phyloP scores from a whole-genome alignment of 495 filamentous ascomycete species.

The Aspergillus indologenus region DNA sequence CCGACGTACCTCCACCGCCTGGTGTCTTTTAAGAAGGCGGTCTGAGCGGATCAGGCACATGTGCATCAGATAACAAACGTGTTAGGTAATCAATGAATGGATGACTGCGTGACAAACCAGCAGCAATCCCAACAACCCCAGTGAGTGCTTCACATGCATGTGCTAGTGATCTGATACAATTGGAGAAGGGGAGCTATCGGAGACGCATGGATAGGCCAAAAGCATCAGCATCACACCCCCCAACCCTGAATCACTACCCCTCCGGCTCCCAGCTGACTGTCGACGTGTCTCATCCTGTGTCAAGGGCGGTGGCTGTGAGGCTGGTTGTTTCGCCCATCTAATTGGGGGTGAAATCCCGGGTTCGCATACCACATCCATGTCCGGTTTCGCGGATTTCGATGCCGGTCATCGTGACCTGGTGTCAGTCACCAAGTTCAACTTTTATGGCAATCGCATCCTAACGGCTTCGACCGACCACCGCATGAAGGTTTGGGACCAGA shows the following conservation, averaged over 20 bases:
- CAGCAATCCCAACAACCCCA: background rate
- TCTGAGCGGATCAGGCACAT: slow-evolving; percentile 3
- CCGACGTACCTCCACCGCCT: slow-evolving; percentile 27
- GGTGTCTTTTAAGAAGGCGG: slow-evolving; percentile 10
- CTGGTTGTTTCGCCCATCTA: slow-evolving; percentile 5
- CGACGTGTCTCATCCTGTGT: slow-evolving; percentile 8
- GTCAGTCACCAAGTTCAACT: slow-evolving; percentile 58
- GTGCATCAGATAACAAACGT: slow-evolving; percentile 6
- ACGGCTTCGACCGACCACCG: slow-evolving; percentile 90
- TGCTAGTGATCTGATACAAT: slow-evolving; percentile 8
- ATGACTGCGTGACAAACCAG: background rate
- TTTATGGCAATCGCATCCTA: slow-evolving; percentile 84
- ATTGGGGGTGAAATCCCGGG: slow-evolving; percentile 28
- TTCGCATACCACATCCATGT: slow-evolving; percentile 23
- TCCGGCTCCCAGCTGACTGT: background rate
- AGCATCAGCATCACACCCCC: background rate
- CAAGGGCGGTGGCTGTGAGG: slow-evolving; percentile 6
- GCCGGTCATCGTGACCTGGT: slow-evolving; percentile 58
- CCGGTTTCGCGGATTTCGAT: slow-evolving; percentile 64
- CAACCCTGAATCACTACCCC: background rate
- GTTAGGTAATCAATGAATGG: slow-evolving; percentile 21
- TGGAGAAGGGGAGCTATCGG: background rate
- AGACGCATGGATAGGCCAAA: background rate
- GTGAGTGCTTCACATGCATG: slow-evolving; percentile 10
- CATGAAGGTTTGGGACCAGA: slow-evolving; percentile 87